A percentile compares a stretch with the other conserved stretches of the same genome.
Conservation (phyloP, 371 early-diverging fungal species). For the Apophysomyces elegans region DNA sequence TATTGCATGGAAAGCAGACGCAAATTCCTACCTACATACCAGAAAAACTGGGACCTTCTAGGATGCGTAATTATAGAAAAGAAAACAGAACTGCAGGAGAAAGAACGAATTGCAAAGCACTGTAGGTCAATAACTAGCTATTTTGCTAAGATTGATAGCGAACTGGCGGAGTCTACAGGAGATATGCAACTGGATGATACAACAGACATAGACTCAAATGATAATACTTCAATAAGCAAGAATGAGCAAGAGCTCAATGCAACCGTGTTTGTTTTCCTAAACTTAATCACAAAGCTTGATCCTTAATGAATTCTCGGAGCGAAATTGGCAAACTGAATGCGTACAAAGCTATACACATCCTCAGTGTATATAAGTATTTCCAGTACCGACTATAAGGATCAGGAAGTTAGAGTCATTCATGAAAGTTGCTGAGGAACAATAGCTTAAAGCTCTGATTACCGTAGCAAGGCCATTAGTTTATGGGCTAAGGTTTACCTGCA, state of each 20-base stretch:
- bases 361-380: background rate
- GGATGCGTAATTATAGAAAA: background rate
- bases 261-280: background rate
- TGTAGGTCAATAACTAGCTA: background rate
- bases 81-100: background rate
- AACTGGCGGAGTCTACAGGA: background rate
- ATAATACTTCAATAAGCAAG: background rate
- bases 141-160: background rate
- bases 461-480: background rate
- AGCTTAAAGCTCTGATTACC: background rate
- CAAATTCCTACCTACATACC: background rate
- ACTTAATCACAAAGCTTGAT: background rate
- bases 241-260: background rate
- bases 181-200: no score
- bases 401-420: constrained; percentile 1
- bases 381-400: background rate
- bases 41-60: background rate
- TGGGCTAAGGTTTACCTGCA: background rate
- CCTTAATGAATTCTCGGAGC: background rate
- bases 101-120: background rate
- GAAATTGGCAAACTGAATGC: background rate
- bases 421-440: background rate
- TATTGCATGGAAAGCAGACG: background rate
- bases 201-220: background rate
- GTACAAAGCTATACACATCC: background rate